Base-by-base conservation (phyloP, 2,329 filamentous ascomycete species). In the Cytospora piceae region DNA sequence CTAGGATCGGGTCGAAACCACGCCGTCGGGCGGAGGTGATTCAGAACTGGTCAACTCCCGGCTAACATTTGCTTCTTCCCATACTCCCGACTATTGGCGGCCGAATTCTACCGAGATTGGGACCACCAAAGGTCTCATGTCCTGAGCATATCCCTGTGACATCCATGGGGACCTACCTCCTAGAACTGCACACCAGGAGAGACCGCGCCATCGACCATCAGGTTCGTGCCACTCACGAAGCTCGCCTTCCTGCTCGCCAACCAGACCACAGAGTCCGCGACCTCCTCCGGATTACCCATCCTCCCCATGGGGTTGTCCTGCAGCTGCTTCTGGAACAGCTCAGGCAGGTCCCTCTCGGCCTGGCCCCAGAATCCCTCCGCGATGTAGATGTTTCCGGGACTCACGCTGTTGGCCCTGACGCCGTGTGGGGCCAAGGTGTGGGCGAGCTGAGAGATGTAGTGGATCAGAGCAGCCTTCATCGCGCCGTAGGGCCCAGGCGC, bases 381-480 rank as follows among this genome's bases (percentile, higher is more conserved):
- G 29, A 77, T 71, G 46, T 77, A 78, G 31, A 77, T 75, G 60
- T 78, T 78, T 0, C 76, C 77, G 6, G 75, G 74, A 56, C 68
- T 71, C 32, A 76, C 72, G 2, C 73, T 75, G 63, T 78, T 78
- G 6, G 75, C 76, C 46, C 77, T 63, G 24, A 78, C 68, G 8
- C 76, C 75, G 58, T 76, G 73, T 2, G 74, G 70, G 11, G 76
- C 77, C 37, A 76, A 63, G 5, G 69, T 72, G 52, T 74, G 73
- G 20, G 75, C 76, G 15, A 78, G 70, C 61, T 74, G 72, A 1
- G 74, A 71, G 22, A 72, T 77, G 63, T 78, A 78, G 62, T 77
- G 75, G 39, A 77, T 71, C 39, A 78, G 55, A 2, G 75, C 75
- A 4, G 77, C 75, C 69, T 76, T 77, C 68, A 77, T 70, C 9